Percentiles rank a stretch among this genome's conserved stretches.
Evolutionary conservation across 192 early-diverging fungal species (phyloP).

Genomic region (Coemansia brasiliensis): DNA sequence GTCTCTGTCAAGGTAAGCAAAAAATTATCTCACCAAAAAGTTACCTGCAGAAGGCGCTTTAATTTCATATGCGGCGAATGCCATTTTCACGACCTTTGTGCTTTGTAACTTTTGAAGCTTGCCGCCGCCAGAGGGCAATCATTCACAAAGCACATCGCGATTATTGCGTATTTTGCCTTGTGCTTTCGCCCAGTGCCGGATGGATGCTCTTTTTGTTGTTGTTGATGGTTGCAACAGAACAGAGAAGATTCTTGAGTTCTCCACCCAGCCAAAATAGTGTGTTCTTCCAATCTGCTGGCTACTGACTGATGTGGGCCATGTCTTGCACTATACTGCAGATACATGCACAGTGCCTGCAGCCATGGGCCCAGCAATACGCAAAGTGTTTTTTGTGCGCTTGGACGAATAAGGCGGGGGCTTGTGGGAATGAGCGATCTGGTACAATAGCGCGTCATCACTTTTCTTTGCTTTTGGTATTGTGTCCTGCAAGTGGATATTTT

Average conservation of each 20-base stretch:
- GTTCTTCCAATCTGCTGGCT: neutral
- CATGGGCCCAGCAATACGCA: too few relatives aligned
- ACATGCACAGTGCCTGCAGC: constrained; percentile 13
- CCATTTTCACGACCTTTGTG: constrained; percentile 16
- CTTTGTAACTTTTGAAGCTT: constrained; percentile 14
- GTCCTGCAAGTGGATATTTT: neutral
- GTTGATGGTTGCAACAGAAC: too few relatives aligned
- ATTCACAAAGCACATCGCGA: constrained; percentile 10
- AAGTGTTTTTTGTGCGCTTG: too few relatives aligned
- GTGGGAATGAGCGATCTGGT: too few relatives aligned
- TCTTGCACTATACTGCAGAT: constrained; percentile 25
- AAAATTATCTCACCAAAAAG: too few relatives aligned
- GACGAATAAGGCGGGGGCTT: too few relatives aligned
- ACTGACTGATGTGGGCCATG: neutral
- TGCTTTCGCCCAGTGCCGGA: neutral
- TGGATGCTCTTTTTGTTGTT: too few relatives aligned
- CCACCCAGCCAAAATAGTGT: constrained; percentile 2
- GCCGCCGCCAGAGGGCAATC: neutral
- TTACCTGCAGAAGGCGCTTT: neutral
- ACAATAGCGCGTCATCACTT: neutral
- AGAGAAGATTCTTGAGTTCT: neutral
- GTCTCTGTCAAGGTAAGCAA: constrained; percentile 56
- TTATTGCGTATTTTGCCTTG: neutral
- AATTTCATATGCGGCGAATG: neutral
- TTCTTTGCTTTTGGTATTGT: constrained; percentile 5